Evolutionary conservation across 441 rosid species (phyloP).

Genomic region (Melastoma candidum): DNA sequence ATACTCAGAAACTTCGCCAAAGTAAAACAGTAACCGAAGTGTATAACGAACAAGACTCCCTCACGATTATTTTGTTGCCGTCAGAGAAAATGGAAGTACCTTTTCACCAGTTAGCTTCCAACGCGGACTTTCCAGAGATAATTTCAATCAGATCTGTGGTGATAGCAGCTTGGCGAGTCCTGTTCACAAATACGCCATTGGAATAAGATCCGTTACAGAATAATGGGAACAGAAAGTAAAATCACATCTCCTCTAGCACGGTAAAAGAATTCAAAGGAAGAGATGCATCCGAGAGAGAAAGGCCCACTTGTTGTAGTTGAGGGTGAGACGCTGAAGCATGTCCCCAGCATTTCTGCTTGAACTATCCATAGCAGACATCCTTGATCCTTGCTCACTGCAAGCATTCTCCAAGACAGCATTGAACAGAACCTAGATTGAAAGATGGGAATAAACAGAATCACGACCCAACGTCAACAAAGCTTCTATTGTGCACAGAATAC

Average conservation of each 20-base stretch:
- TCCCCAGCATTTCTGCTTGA: slow-evolving; percentile 98
- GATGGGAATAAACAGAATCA: background rate
- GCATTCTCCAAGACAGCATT: slow-evolving; percentile 87
- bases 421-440: slow-evolving; percentile 50
- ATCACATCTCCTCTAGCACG: background rate
- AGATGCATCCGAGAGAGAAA: slow-evolving; percentile 7
- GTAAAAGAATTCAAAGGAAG: background rate
- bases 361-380: slow-evolving; percentile 99
- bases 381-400: slow-evolving; percentile 93
- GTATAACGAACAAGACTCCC: slow-evolving; percentile 19
- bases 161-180: slow-evolving; percentile 97
- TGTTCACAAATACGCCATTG: slow-evolving; percentile 20
- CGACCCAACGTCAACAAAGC: background rate
- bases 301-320: slow-evolving; percentile 74
- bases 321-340: slow-evolving; percentile 91
- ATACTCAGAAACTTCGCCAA: slow-evolving; percentile 19
- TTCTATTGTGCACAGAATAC: background rate
- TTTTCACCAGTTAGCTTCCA: slow-evolving; percentile 35
- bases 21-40: slow-evolving; percentile 1
- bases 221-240: background rate
- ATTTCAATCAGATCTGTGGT: slow-evolving; percentile 92
- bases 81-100: slow-evolving; percentile 8
- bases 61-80: slow-evolving; percentile 23
- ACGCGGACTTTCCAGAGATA: slow-evolving; percentile 89
- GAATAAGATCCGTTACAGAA: slow-evolving; percentile 3